Evolutionary conservation across 2,329 filamentous ascomycete genomes (phyloP), one percentile per base, ranked within the genome.

Genomic region (Chrysoporthe cubensis): DNA sequence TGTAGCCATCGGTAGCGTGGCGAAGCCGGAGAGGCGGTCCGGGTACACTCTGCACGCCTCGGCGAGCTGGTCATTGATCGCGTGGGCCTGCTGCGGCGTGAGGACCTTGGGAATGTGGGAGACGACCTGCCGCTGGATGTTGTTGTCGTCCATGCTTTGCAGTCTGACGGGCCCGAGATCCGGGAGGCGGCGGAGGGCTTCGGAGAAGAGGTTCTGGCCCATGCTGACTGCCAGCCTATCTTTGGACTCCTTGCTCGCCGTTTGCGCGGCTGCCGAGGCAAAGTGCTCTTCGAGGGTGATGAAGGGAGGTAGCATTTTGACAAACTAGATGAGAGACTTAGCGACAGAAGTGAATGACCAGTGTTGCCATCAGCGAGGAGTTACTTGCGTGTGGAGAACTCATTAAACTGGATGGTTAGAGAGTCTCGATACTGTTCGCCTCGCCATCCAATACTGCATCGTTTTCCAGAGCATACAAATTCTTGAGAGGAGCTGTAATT

Each of bases 241-340:
- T 13, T 44, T 26, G n/a, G 57, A 60, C 37, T 18, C 14, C 11
- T 4, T 8, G 16, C 14, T 14, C 7, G 18, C 50, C 9, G 50
- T 5, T n/a, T 67, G 59, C 56, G 72, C 67, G 2, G 66, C 48
- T 14, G 70, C 61, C 57, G 75, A 72, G 63, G 75, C 67, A 71
- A 75, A 78, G 67, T 82, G 80, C 66, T 82, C 80, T 69, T 81
- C 80, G 34, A 82, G 77, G 9, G 79, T 74, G 57, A 81, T 80
- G 14, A 79, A 69, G 1, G 75, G 74, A 13, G 69, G 73, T 37
- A 61, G 56, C 69, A 71, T 72, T 60, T 8, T 16, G n/a, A 11
- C 26, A 21, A 6, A 3, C 40, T 7, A 3, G 9, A 21, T 9
- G 13, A 13, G n/a, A 26, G 26, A n/a, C 3, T 60, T 3, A n/a